Evolutionary conservation across 805 yeast species (phyloP), one percentile per base, ranked within the genome.

Genomic region (Tetrapisispora fleetii): DNA sequence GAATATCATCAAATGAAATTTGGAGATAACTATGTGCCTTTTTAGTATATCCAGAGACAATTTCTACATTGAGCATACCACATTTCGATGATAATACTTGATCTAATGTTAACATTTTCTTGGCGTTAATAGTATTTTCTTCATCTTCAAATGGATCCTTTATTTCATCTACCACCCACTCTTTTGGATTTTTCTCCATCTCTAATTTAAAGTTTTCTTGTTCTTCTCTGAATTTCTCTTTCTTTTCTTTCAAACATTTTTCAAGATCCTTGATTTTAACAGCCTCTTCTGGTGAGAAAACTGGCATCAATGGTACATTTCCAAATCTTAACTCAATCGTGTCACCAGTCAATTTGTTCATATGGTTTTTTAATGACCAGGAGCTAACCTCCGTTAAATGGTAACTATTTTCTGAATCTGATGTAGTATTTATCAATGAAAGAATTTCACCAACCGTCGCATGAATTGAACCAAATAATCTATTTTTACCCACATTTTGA

Each of bases 271-370:
- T 69, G 45, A 75, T 67, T 48, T 76, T 73, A 10, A 67, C 65
- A 21, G 78, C 50, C 62, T 85, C 91, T 27, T 73, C 69, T 28
- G 76, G 73, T 11, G 86, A 73, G 57, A 74, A 79, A 2, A 81
- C 81, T 1, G 86, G 83, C 42, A 79, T 68, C 9, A 78, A 67
- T 40, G 93, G 90, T 45, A 82, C 64, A 64, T 83, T 83, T 1
- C 85, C 76, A 32, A 83, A 68, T 10, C 82, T 74, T 56, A 80
- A 78, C 27, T 60, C 59, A 36, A 85, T 58, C 5, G 61, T 56
- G 39, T 88, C 86, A 50, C 75, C 71, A 2, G 79, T 76, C 45
- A 69, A 74, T 40, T 57, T 62, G 48, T 72, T 73, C 19, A 62
- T 62, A 46, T 62, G 51, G 58, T 56, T 45, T 50, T 54, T 43